Evolutionary conservation across 2,329 filamentous ascomycete species (phyloP), one percentile per base, ranked within the genome.

Genomic region (Aspergillus niger): DNA sequence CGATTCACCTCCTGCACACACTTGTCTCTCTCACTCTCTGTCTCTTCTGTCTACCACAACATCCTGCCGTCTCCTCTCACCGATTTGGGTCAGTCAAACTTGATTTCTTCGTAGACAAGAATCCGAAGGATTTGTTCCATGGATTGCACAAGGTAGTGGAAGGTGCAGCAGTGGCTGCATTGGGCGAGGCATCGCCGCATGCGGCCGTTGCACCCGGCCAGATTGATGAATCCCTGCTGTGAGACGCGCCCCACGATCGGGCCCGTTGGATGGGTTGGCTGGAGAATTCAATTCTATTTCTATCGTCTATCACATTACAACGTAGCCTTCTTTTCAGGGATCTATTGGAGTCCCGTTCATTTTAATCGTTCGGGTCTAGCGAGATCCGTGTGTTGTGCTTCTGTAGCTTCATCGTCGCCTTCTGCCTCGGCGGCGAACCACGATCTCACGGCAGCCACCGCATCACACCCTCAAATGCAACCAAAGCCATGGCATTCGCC

Each of bases 401-500:
- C n/a, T 15, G 15, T 50, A 30, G 13, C 28, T 41, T 36, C n/a
- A 43, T 8, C 24, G 32, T 53, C 38, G 2, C 44, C 48, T 20
- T 20, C 20, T 20, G 20, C 20, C 20, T 20, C 20, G 20, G 20
- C 20, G 20, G 20, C 20, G 20, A 20, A 20, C 20, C 20, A 20
- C 20, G 2, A 20, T 20, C 20, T 68, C 70, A 80, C 56, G 78
- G 77, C 63, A 81, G 68, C 56, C 69, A 72, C 62, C 92, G 86
- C 91, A 97, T 94, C 56, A 95, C 90, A 2, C 89, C 91, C 76
- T 99, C 95, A 81, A 98, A 98, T 28, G 91, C 93, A 57, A 97
- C 87, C 72, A 98, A 78, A 1, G 95, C 94, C 86, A 95, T 90
- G 0, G 93, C 95, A 81, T 98, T 98, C 24, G 95, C 94, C 13